Conservation (phyloP, 2,329 filamentous ascomycete genomes). For the Furcasterigmium sp. region DNA sequence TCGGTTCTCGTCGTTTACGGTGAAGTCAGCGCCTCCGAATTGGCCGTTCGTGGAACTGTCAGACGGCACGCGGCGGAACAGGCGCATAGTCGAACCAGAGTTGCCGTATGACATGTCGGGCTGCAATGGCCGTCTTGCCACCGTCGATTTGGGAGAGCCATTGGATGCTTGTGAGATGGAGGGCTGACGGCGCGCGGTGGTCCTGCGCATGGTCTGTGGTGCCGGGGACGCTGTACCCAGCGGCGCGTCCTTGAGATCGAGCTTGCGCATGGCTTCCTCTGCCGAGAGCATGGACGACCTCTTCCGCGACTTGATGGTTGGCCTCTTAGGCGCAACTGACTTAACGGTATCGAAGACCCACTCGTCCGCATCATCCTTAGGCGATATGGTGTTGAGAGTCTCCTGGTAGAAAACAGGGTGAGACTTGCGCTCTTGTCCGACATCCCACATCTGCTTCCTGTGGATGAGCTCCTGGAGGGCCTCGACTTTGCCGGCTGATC, state of each 20-base stretch:
- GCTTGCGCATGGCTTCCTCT: conserved; percentile 55
- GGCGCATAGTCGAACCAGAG: conserved; percentile 81
- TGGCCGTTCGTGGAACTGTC: conserved; percentile 50
- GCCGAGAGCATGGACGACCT: conserved; percentile 51
- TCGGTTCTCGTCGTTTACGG: conserved; percentile 58
- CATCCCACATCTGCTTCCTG: conserved; percentile 77
- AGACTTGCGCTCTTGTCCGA: conserved; percentile 60
- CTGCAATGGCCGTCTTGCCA: conserved; percentile 71
- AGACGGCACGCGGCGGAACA: conserved; percentile 82
- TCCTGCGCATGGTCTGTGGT: conserved; percentile 51
- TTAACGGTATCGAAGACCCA: conserved; percentile 97
- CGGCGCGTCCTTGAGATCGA: conserved; percentile 57
- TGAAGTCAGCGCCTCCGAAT: conserved; percentile 25
- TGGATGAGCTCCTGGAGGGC: conserved; percentile 81
- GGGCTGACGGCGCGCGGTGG: conserved; percentile 47
- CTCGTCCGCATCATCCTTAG: conserved; percentile 68
- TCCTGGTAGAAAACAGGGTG: conserved; percentile 90
- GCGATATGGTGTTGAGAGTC: conserved; percentile 69
- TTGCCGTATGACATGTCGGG: conserved; percentile 93
- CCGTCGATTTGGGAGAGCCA: conserved; percentile 36
- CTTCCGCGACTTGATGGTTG: conserved; percentile 46
- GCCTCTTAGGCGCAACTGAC: conserved; percentile 56
- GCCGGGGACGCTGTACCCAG: conserved; percentile 51
- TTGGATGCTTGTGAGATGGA: conserved; percentile 29
- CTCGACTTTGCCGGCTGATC: conserved; percentile 81